A percentile compares a stretch with the other conserved stretches of the same genome.
Conservation (phyloP, 306 rosid genomes). For the Leucaena leucocephala region DNA sequence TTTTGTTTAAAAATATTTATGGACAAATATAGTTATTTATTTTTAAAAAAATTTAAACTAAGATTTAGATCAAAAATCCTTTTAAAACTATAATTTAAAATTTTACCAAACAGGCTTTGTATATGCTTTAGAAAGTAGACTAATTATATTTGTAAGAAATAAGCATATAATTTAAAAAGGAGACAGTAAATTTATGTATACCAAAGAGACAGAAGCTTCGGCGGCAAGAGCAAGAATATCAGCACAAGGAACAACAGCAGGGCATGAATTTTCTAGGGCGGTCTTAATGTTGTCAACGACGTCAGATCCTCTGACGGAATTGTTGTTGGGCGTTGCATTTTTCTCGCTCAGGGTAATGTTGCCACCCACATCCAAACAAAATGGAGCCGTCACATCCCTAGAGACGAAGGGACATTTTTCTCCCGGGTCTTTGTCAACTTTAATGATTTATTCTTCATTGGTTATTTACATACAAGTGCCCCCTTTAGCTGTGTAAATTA, state of each 20-base stretch:
- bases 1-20: too few relatives aligned
- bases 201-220: conserved; percentile 63
- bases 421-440: neutral
- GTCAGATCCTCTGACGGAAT: conserved; percentile 54
- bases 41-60: too few relatives aligned
- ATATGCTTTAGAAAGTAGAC: neutral
- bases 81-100: too few relatives aligned
- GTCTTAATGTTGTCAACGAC: conserved; percentile 67
- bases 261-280: conserved; percentile 65
- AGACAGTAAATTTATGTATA: conserved; percentile 6
- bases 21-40: too few relatives aligned
- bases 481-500: neutral
- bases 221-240: conserved; percentile 80
- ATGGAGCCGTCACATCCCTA: conserved; percentile 83
- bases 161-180: neutral
- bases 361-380: conserved; percentile 56
- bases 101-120: too few relatives aligned
- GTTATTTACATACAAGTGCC: neutral
- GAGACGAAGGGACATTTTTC: neutral
- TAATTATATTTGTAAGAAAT: neutral
- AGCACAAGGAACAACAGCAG: conserved; percentile 69
- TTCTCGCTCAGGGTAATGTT: conserved; percentile 71
- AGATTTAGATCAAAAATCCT: too few relatives aligned
- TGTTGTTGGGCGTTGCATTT: conserved; percentile 57
- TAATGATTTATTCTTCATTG: conserved; percentile 18